phyloP scores from a whole-genome alignment of 2,329 filamentous ascomycete species.

The Aspergillus pseudonomiae region DNA sequence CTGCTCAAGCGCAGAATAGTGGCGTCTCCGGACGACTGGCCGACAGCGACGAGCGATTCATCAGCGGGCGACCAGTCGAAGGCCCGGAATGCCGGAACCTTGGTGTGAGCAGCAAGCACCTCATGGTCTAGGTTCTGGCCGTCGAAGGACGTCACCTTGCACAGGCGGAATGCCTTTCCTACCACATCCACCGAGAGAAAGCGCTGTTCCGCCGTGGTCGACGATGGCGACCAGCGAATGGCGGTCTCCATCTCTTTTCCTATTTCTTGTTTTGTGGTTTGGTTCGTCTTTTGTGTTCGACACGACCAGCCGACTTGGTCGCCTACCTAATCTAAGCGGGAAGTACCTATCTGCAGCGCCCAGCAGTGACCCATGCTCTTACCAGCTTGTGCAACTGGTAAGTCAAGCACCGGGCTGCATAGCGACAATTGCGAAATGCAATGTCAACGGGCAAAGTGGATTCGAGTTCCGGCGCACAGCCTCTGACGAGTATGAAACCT shows the following conservation, averaged over 20 bases:
- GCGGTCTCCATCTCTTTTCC: conserved; percentile 46
- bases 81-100: conserved; percentile 63
- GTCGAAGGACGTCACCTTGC: conserved; percentile 50
- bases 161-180: conserved; percentile 61
- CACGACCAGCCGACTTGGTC: background rate
- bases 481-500: background rate
- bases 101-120: conserved; percentile 55
- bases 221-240: conserved; percentile 66
- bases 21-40: conserved; percentile 64
- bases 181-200: conserved; percentile 66
- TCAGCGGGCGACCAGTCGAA: conserved; percentile 67
- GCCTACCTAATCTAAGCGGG: conserved; percentile 4
- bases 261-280: conserved; percentile 1
- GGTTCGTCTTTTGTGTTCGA: background rate
- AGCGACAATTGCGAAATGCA: conserved; percentile 9
- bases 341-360: conserved; percentile 2
- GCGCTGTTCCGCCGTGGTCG: conserved; percentile 54
- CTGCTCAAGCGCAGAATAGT: conserved; percentile 60
- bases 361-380: background rate
- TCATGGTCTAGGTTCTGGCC: conserved; percentile 54
- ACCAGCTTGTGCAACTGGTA: conserved; percentile 5
- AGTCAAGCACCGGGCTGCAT: conserved; percentile 10
- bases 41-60: conserved; percentile 61
- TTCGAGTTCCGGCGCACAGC: background rate
- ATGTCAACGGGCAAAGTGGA: background rate